These are phyloP conservation scores for Didymella segeticola DNA, from an alignment of 2,329 filamentous ascomycete genomes.

Conservation along the genomic window DNA sequence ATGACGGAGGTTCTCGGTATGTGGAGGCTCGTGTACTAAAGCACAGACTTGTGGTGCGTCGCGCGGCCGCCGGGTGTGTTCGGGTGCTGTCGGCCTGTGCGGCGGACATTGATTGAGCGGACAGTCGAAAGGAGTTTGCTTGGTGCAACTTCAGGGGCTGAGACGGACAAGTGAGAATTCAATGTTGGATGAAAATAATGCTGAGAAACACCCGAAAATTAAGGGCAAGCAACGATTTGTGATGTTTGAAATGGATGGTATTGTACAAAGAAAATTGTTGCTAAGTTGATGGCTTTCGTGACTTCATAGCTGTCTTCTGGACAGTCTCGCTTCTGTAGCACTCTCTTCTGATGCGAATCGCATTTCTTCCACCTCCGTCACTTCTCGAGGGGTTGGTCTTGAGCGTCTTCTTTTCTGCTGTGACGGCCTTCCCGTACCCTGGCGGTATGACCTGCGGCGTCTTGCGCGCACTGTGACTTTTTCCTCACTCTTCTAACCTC, in stretches of 20 bases:
- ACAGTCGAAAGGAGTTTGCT: constrained; percentile 5
- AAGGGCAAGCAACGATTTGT: neutral
- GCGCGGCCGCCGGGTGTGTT: constrained; percentile 16
- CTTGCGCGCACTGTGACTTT: constrained; percentile 12
- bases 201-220: neutral
- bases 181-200: neutral
- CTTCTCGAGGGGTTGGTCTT: constrained; percentile 17
- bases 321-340: neutral
- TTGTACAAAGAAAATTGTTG: constrained; percentile 1
- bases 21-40: constrained; percentile 4
- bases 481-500: constrained; percentile 5
- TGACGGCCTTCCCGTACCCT: constrained; percentile 11
- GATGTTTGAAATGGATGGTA: neutral
- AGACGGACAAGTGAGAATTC: neutral
- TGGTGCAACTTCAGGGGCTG: constrained; percentile 1
- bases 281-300: constrained; percentile 2
- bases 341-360: neutral
- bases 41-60: constrained; percentile 18
- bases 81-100: constrained; percentile 14
- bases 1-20: constrained; percentile 12
- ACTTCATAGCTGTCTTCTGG: constrained; percentile 12
- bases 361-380: constrained; percentile 11
- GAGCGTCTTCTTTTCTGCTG: neutral
- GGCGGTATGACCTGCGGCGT: constrained; percentile 22
- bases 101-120: neutral